phyloP scores from a whole-genome alignment of 1,139 yeast species.

The Blastobotrys aristatus region DNA sequence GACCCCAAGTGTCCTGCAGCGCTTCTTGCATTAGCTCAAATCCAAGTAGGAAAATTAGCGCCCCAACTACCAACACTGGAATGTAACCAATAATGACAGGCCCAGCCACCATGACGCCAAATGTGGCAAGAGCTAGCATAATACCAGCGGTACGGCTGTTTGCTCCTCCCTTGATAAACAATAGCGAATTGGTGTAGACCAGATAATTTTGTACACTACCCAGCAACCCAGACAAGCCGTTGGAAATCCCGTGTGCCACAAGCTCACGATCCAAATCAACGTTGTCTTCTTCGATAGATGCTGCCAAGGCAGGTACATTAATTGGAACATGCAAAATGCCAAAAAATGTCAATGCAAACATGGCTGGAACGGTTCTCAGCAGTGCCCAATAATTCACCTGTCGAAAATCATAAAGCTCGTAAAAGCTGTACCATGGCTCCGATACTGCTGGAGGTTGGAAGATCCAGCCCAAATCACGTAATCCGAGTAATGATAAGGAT shows the following conservation, averaged over 20 bases:
- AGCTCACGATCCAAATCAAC: constrained; percentile 89
- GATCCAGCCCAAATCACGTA: constrained; percentile 79
- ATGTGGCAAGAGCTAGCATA: constrained; percentile 76
- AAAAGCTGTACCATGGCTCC: constrained; percentile 88
- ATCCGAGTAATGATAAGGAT: constrained; percentile 51
- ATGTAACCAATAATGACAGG: constrained; percentile 91
- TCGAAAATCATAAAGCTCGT: constrained; percentile 61
- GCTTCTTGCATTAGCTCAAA: constrained; percentile 87
- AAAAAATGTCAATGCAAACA: constrained; percentile 92
- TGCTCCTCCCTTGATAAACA: constrained; percentile 92
- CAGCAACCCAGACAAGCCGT: constrained; percentile 70
- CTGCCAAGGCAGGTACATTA: constrained; percentile 94
- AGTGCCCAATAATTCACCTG: constrained; percentile 71
- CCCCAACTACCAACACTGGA: constrained; percentile 93
- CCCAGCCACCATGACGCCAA: constrained; percentile 75
- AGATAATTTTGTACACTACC: constrained; percentile 93
- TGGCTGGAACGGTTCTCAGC: constrained; percentile 72
- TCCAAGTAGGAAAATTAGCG: constrained; percentile 83
- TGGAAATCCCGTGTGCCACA: constrained; percentile 94
- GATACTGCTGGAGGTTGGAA: constrained; percentile 59
- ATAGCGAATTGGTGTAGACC: constrained; percentile 88
- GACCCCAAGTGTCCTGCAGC: constrained; percentile 74
- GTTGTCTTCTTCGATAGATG: constrained; percentile 72
- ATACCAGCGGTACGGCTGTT: constrained; percentile 85
- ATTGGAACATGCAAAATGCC: constrained; percentile 96